A percentile compares a stretch with the other conserved stretches of the same genome.
These are phyloP conservation scores for Mucor saturninus DNA, from an alignment of 371 early-diverging fungal species.

Conservation along the genomic window DNA sequence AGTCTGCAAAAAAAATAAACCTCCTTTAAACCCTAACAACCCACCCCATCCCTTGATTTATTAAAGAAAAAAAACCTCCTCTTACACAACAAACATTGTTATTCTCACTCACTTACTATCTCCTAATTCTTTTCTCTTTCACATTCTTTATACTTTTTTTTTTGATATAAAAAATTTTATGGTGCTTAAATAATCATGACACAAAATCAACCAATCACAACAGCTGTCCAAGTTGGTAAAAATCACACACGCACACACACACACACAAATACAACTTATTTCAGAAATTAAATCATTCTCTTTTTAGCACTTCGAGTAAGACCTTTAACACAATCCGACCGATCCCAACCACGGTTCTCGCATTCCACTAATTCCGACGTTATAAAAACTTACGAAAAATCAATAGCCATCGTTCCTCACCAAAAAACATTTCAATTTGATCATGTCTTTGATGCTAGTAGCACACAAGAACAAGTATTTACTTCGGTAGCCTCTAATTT, in stretches of 20 bases:
- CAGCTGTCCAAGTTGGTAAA: constrained; percentile 27
- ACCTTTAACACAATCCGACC: constrained; percentile 55
- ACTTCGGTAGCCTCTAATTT: constrained; percentile 67
- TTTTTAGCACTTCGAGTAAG: constrained; percentile 61
- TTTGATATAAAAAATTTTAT: neutral
- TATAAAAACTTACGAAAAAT: constrained; percentile 43
- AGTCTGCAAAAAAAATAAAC: constrained; percentile 4
- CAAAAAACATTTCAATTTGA: constrained; percentile 78
- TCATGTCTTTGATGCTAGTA: constrained; percentile 69
- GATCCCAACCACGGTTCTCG: constrained; percentile 52
- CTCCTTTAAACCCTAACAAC: constrained; percentile 10
- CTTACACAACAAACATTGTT: neutral
- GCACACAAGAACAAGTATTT: constrained; percentile 80
- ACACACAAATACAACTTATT: neutral
- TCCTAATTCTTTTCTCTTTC: constrained; percentile 1
- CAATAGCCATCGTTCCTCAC: constrained; percentile 53
- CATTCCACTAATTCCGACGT: constrained; percentile 49
- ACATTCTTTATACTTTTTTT: neutral
- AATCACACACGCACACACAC: neutral
- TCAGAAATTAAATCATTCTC: neutral
- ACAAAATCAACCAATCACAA: constrained; percentile 9
- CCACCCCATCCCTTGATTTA: neutral
- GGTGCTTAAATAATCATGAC: constrained; percentile 10
- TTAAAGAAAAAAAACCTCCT: neutral
- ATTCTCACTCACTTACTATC: neutral